phyloP scores from a whole-genome alignment of 257 asterid genomes.

The Salvia miltiorrhiza region DNA sequence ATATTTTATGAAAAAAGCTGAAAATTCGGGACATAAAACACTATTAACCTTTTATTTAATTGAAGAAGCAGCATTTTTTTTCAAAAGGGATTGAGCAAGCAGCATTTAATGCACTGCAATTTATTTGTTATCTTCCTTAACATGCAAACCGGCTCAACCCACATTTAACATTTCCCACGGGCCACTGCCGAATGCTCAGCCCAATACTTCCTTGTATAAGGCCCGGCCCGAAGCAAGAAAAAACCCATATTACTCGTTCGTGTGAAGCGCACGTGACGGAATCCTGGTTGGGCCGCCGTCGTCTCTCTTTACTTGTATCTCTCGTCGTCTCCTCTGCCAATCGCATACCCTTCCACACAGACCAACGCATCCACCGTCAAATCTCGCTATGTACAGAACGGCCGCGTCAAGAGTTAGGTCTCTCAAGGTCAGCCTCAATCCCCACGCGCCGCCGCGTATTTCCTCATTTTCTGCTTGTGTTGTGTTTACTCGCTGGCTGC shows the following conservation, averaged over 20 bases:
- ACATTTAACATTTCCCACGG: too few relatives aligned
- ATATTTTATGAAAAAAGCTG: too few relatives aligned
- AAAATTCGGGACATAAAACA: too few relatives aligned
- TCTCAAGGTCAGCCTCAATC: conserved; percentile 28
- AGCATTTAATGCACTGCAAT: too few relatives aligned
- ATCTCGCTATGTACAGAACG: conserved; percentile 25
- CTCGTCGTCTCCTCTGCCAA: background rate
- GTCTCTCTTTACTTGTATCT: background rate
- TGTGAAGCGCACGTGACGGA: conserved; percentile 10
- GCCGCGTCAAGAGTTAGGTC: conserved; percentile 25
- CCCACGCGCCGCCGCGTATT: background rate
- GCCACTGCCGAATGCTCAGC: background rate
- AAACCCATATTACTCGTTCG: background rate
- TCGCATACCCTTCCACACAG: conserved; percentile 18
- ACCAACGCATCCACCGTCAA: background rate
- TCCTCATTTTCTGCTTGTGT: background rate
- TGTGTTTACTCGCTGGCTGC: background rate
- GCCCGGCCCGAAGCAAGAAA: too few relatives aligned
- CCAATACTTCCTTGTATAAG: background rate
- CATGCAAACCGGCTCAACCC: too few relatives aligned
- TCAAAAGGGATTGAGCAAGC: too few relatives aligned
- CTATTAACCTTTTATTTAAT: too few relatives aligned
- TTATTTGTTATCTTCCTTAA: too few relatives aligned
- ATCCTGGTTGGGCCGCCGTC: background rate
- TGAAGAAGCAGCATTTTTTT: too few relatives aligned